These are phyloP conservation scores for Macrolepiota dolichaula DNA, from an alignment of 768 basidiomycete species.

Conservation along the genomic window DNA sequence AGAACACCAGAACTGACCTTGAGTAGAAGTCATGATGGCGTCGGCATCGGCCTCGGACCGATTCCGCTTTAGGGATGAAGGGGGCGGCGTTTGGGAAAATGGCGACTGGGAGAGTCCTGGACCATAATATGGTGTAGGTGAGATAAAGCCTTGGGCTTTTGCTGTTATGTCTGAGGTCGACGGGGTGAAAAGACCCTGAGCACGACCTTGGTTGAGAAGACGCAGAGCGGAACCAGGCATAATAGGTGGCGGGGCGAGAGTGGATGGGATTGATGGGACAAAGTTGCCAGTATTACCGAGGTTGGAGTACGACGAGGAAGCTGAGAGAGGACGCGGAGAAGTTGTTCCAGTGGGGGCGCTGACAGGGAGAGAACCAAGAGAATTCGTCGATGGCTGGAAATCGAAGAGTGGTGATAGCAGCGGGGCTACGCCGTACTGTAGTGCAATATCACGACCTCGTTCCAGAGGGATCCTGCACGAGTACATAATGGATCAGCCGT, in stretches of 20 bases:
- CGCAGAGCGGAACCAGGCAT: constrained; percentile 86
- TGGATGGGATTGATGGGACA: constrained; percentile 41
- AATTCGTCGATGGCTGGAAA: constrained; percentile 76
- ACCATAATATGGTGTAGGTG: constrained; percentile 48
- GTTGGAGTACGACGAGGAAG: constrained; percentile 64
- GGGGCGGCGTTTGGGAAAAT: constrained; percentile 50
- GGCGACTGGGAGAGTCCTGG: constrained; percentile 49
- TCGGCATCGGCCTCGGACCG: constrained; percentile 60
- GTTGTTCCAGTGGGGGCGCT: constrained; percentile 42
- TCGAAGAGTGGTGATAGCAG: constrained; percentile 91
- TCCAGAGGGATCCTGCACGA: constrained; percentile 88
- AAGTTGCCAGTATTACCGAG: constrained; percentile 45
- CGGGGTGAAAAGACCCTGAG: constrained; percentile 83
- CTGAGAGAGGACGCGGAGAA: constrained; percentile 63
- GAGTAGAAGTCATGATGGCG: constrained; percentile 17
- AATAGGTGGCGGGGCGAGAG: constrained; percentile 77
- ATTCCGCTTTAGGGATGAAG: constrained; percentile 35
- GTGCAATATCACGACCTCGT: constrained; percentile 87
- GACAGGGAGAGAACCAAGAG: constrained; percentile 66
- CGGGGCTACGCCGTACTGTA: constrained; percentile 87
- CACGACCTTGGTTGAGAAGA: constrained; percentile 80
- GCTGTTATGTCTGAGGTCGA: constrained; percentile 64
- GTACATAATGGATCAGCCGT: constrained; percentile 11
- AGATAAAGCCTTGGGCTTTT: constrained; percentile 45
- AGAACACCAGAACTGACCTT: constrained; percentile 16